Evolutionary conservation across 2,329 filamentous ascomycete genomes (phyloP), one percentile per base, ranked within the genome.

Genomic region (Rhynchosporium secalis): DNA sequence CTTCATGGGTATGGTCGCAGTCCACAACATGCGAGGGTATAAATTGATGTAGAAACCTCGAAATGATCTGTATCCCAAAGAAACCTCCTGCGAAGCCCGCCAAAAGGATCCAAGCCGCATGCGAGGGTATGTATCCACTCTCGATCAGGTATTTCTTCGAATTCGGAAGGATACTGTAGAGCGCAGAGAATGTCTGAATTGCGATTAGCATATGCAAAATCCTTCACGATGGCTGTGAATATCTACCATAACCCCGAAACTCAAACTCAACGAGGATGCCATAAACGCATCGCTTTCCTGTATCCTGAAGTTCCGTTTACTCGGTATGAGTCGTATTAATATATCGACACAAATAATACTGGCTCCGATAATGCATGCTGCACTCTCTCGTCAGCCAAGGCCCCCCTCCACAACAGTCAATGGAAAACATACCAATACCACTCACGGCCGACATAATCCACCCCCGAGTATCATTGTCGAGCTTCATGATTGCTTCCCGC

Each of bases 381-480:
- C 20, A 38, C 47, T 38, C 29, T 46, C 13, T 55, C 15, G 59
- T 70, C 41, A 69, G 62, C 26, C 29, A 10, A 43, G 36, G 41
- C 12, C 20, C 45, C 33, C 20, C 45, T 38, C 31, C 38, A 40
- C 59, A 65, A 69, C 62, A 36, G n/a, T 40, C 3, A 28, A 4
- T n/a, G 28, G 10, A 20, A 26, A 8, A 80, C 83, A 62, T 71
- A 87, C 85, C 85, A 66, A 86, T 77, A 60, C 92, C 86, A 73
- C 92, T 96, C 76, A 93, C 91, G 68, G 92, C 81, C 72, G 83
- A 87, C 90, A 98, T 91, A 70, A 98, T 88, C 94, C 94, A 98
- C 72, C 95, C 94, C 67, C 92, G 86, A 66, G 88, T 88, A 79
- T 98, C 94, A 79, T 94, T 95, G 74, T 86, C 83, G 67, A 89